Evolutionary conservation across 2,329 filamentous ascomycete species (phyloP).

Genomic region (Phaeosphaeriaceae sp.): DNA sequence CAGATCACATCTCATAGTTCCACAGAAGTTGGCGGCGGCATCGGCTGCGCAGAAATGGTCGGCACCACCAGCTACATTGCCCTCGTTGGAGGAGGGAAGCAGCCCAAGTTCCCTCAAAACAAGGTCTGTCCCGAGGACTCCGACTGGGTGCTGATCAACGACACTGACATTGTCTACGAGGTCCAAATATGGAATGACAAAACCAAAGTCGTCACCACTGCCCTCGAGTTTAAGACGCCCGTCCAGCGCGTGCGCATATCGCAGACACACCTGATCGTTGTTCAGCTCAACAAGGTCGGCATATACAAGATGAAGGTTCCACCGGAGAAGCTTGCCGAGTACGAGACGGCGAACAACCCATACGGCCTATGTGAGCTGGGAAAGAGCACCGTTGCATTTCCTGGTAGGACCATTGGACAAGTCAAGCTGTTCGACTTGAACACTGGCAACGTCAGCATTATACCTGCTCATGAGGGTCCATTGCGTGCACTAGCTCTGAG

Average conservation of each 20-base stretch:
- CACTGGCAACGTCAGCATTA: slow-evolving; percentile 86
- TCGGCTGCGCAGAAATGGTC: slow-evolving; percentile 86
- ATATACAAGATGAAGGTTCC: slow-evolving; percentile 80
- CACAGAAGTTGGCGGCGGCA: slow-evolving; percentile 64
- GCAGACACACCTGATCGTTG: slow-evolving; percentile 77
- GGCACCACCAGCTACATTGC: slow-evolving; percentile 86
- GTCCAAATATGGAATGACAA: slow-evolving; percentile 92
- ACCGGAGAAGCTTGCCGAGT: slow-evolving; percentile 73
- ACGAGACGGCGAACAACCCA: slow-evolving; percentile 86
- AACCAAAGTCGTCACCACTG: slow-evolving; percentile 76
- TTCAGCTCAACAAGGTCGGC: slow-evolving; percentile 80
- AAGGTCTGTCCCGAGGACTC: slow-evolving; percentile 63
- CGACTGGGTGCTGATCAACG: slow-evolving; percentile 33
- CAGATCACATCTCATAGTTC: slow-evolving; percentile 19
- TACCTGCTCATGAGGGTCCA: slow-evolving; percentile 84
- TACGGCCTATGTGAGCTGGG: slow-evolving; percentile 81
- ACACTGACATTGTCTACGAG: slow-evolving; percentile 51
- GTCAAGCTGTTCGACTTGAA: slow-evolving; percentile 83
- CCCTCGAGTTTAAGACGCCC: slow-evolving; percentile 78
- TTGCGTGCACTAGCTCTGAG: slow-evolving; percentile 82
- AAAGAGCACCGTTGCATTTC: slow-evolving; percentile 77
- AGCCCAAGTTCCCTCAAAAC: slow-evolving; percentile 85
- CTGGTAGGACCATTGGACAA: slow-evolving; percentile 85
- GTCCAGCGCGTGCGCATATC: slow-evolving; percentile 82
- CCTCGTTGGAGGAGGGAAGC: slow-evolving; percentile 84